phyloP scores from a whole-genome alignment of 2,329 filamentous ascomycete species.

The Alternaria longipes region DNA sequence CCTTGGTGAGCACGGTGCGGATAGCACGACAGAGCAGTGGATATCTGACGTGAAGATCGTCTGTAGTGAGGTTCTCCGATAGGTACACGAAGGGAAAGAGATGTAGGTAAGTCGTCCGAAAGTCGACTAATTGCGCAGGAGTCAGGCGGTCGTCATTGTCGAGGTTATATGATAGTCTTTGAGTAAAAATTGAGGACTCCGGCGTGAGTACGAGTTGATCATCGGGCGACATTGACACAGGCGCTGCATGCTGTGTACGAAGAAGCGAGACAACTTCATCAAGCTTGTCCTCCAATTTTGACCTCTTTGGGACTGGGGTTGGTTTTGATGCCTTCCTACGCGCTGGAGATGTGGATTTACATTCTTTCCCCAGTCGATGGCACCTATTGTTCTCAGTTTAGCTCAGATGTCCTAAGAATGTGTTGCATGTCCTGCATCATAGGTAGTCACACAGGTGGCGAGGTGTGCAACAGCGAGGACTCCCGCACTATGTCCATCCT shows the following conservation, averaged over 20 bases:
- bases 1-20: conserved; percentile 27
- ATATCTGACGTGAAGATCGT: conserved; percentile 15
- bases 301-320: conserved; percentile 14
- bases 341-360: conserved; percentile 17
- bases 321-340: conserved; percentile 19
- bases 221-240: conserved; percentile 1
- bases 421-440: not conserved
- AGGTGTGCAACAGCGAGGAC: not conserved
- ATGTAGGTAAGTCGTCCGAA: conserved; percentile 19
- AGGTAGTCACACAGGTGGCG: not conserved
- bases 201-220: conserved; percentile 17
- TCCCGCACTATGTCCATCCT: not conserved
- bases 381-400: conserved; percentile 14
- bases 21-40: conserved; percentile 29
- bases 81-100: conserved; percentile 28
- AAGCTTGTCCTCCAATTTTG: conserved; percentile 44
- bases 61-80: conserved; percentile 12
- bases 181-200: conserved; percentile 11
- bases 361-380: conserved; percentile 28
- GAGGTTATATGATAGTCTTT: not conserved
- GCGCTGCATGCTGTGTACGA: conserved; percentile 24
- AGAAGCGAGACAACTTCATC: conserved; percentile 42
- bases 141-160: conserved; percentile 6
- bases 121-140: conserved; percentile 16
- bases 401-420: not conserved